A percentile compares a stretch with the other conserved stretches of the same genome.
These are phyloP conservation scores for Fusarium udum DNA, from an alignment of 2,329 filamentous ascomycete species.

Conservation along the genomic window DNA sequence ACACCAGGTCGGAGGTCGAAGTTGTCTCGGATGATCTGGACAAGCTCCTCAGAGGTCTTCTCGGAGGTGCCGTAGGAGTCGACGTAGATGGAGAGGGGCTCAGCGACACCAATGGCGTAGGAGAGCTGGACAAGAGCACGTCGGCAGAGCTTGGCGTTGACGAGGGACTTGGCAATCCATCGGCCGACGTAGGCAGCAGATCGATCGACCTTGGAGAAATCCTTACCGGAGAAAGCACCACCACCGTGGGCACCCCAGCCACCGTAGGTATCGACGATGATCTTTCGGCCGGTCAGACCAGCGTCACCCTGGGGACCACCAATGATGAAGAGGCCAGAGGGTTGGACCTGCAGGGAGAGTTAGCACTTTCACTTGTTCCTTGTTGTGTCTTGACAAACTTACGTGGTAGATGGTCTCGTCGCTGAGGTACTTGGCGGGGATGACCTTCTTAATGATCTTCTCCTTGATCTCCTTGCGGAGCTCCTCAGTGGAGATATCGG, in stretches of 20 bases:
- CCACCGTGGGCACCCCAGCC: conserved; percentile 99
- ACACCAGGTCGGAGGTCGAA: conserved; percentile 98
- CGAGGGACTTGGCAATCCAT: conserved; percentile 99
- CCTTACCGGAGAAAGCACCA: conserved; percentile 99
- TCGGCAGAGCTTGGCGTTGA: conserved; percentile 86
- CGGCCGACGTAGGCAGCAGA: conserved; percentile 96
- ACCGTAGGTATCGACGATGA: conserved; percentile 99
- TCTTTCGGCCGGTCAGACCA: conserved; percentile 98
- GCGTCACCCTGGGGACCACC: conserved; percentile 99
- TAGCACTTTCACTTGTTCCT: not conserved
- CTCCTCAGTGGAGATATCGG: conserved; percentile 88
- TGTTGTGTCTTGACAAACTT: conserved; percentile 49
- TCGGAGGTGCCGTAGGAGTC: conserved; percentile 96
- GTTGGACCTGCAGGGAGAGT: conserved; percentile 75
- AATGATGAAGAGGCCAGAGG: conserved; percentile 98
- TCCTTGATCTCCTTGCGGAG: conserved; percentile 94
- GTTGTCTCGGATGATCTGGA: conserved; percentile 93
- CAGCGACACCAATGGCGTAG: conserved; percentile 98
- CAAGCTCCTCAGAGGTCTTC: conserved; percentile 90
- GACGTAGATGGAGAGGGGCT: conserved; percentile 97
- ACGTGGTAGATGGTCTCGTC: conserved; percentile 96
- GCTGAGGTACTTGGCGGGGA: conserved; percentile 90
- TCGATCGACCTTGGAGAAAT: conserved; percentile 99
- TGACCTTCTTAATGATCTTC: conserved; percentile 96
- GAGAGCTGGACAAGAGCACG: conserved; percentile 97